Conservation (phyloP, 768 basidiomycete species). For the Pisolithus tinctorius region DNA sequence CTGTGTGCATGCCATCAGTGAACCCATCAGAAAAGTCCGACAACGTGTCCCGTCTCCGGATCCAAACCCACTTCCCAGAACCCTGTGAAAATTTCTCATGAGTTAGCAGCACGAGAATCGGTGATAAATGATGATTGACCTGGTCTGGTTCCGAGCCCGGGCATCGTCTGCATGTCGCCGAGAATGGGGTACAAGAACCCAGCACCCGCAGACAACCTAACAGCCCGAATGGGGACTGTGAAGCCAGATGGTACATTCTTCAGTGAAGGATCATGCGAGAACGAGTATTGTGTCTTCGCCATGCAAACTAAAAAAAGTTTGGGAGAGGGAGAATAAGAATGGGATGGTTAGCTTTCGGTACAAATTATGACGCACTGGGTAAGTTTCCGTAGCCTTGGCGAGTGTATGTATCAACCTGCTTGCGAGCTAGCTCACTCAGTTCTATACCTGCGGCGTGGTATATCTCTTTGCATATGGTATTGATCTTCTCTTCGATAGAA, state of each 20-base stretch:
- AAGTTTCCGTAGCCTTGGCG: constrained; percentile 77
- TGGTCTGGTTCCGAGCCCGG: constrained; percentile 88
- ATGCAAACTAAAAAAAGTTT: constrained; percentile 66
- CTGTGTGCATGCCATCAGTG: too few relatives aligned
- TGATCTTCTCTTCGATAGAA: constrained; percentile 84
- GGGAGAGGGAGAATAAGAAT: background rate
- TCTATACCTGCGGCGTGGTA: constrained; percentile 92
- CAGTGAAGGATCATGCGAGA: constrained; percentile 88
- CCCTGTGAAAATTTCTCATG: constrained; percentile 34
- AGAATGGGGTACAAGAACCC: constrained; percentile 93
- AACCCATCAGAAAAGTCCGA: constrained; percentile 67
- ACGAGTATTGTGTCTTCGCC: constrained; percentile 97
- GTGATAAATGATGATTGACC: constrained; percentile 35
- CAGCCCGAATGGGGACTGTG: constrained; percentile 84
- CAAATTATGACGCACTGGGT: constrained; percentile 51
- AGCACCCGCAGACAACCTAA: constrained; percentile 86
- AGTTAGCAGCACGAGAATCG: constrained; percentile 4
- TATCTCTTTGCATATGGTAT: constrained; percentile 80
- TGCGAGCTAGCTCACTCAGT: constrained; percentile 76
- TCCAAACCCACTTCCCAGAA: constrained; percentile 91
- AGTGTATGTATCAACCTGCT: constrained; percentile 87
- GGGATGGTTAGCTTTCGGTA: constrained; percentile 9
- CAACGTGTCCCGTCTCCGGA: constrained; percentile 69
- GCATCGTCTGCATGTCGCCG: constrained; percentile 99
- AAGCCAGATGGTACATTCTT: constrained; percentile 93